Conservation (phyloP, 352 stramenopile genomes). For the Phytophthora quininea region DNA sequence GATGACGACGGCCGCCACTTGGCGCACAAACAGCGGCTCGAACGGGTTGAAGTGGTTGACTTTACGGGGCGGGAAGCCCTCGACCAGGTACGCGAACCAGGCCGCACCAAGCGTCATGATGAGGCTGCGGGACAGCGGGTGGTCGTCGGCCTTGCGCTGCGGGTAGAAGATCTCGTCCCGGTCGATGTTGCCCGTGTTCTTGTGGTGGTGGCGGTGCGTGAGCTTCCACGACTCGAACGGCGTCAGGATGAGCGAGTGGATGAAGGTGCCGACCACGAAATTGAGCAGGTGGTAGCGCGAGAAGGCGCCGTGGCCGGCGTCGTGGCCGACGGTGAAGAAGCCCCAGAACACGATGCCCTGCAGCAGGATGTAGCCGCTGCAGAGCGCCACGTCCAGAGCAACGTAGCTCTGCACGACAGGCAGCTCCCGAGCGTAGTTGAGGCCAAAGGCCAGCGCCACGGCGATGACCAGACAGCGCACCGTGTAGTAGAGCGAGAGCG, state of each 20-base stretch:
- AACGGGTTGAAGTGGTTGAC: slow-evolving; percentile 85
- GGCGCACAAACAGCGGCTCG: slow-evolving; percentile 73
- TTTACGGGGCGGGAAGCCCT: slow-evolving; percentile 76
- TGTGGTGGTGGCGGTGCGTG: slow-evolving; percentile 85
- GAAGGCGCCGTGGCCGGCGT: slow-evolving; percentile 83
- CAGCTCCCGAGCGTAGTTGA: slow-evolving; percentile 48
- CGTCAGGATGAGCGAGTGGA: slow-evolving; percentile 83
- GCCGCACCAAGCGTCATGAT: slow-evolving; percentile 56
- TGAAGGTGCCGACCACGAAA: slow-evolving; percentile 74
- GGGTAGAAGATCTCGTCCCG: slow-evolving; percentile 87
- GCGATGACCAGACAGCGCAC: slow-evolving; percentile 60
- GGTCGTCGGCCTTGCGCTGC: slow-evolving; percentile 61
- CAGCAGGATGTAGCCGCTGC: slow-evolving; percentile 64
- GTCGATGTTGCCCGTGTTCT: slow-evolving; percentile 89
- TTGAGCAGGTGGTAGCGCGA: slow-evolving; percentile 81
- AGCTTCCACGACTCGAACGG: slow-evolving; percentile 85
- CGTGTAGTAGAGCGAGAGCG: slow-evolving; percentile 78
- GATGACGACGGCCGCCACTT: slow-evolving; percentile 63
- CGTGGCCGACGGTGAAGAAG: slow-evolving; percentile 85
- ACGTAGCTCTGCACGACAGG: slow-evolving; percentile 43
- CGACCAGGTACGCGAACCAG: slow-evolving; percentile 77
- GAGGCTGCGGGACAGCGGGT: slow-evolving; percentile 59
- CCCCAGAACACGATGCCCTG: slow-evolving; percentile 85
- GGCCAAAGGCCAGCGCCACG: slow-evolving; percentile 42
- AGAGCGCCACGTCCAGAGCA: slow-evolving; percentile 52